Base-by-base conservation (phyloP, 805 yeast genomes). In the Cyberlindnera amylophila region DNA sequence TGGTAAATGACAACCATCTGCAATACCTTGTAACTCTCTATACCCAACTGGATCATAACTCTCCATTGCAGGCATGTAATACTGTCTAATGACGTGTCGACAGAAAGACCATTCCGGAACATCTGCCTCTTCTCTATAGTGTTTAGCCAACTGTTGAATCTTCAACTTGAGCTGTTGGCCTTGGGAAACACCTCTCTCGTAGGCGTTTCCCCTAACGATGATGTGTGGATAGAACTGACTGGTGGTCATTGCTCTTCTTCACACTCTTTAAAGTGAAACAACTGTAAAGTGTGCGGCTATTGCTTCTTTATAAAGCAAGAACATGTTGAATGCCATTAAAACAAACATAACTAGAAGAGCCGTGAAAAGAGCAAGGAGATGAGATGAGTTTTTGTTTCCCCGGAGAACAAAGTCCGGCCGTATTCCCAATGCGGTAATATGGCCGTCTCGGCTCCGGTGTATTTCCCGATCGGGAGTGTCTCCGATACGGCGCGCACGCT, bases 61-160 rank as follows among this genome's bases (percentile, higher is more conserved):
- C 32, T 42, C 29, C 38, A 46, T 18, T n/a, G 50, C 50, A 12
- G 50, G 50, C 15, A 46, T 42, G 42, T 46, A 46, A 34, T 36
- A 46, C 34, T 39, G 39, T 17, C 34, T 39, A 32, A 46, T 46
- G 11, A 46, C 45, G 26, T 46, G 42, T 26, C 39, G 32, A 21
- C 50, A 46, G 27, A 42, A 46, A 6, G 42, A 14, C 50, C 50
- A 46, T 2, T 40, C 32, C 2, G 50, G 50, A 15, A 46, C 35
- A 23, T 46, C 50, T 3, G 50, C 50, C 17, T 46, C 50, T 2
- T 3, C n/a, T 30, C 23, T 23, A 39, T 46, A 46, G 32, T 46
- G 46, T 13, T 36, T n/a, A 6, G 46, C 50, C 13, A 46, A 26
- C 17, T 37, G 37, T 16, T 39, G 36, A 24, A 46, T 46, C 41